Evolutionary conservation across 208 protist species (phyloP).

Genomic region (Acanthamoeba culbertsoni): DNA sequence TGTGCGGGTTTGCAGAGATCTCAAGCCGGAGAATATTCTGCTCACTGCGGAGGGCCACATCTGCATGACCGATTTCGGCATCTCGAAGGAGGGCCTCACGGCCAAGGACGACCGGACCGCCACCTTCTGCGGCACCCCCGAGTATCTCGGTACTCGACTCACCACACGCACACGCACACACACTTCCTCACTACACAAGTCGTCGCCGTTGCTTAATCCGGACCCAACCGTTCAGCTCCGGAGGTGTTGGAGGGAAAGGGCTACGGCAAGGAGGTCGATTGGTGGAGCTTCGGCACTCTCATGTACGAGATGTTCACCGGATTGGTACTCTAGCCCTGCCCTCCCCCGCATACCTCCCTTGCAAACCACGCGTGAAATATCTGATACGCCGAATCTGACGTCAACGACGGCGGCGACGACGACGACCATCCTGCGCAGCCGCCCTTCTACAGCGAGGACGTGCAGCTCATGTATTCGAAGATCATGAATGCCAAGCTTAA

Average conservation of each 20-base stretch:
- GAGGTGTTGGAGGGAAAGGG: slow-evolving; percentile 79
- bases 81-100: slow-evolving; percentile 78
- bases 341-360: background rate
- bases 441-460: slow-evolving; percentile 75
- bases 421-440: slow-evolving; percentile 49
- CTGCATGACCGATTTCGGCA: slow-evolving; percentile 83
- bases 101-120: slow-evolving; percentile 66
- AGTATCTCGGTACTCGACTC: slow-evolving; percentile 80
- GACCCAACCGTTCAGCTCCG: slow-evolving; percentile 71
- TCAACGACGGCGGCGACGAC: background rate
- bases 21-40: slow-evolving; percentile 45
- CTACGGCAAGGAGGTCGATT: slow-evolving; percentile 86
- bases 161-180: too few species aligned
- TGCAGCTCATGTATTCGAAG: slow-evolving; percentile 78
- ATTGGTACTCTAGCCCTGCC: slow-evolving; percentile 25
- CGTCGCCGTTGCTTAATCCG: too few species aligned
- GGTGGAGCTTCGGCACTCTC: slow-evolving; percentile 86
- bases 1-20: background rate
- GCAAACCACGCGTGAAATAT: background rate
- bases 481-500: slow-evolving; percentile 70
- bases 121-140: slow-evolving; percentile 87
- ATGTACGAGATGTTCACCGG: slow-evolving; percentile 88
- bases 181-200: too few species aligned
- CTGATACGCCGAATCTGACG: background rate
- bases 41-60: slow-evolving; percentile 70